These are phyloP conservation scores for Talaromyces funiculosus DNA, from an alignment of 2,329 filamentous ascomycete genomes.

Conservation along the genomic window DNA sequence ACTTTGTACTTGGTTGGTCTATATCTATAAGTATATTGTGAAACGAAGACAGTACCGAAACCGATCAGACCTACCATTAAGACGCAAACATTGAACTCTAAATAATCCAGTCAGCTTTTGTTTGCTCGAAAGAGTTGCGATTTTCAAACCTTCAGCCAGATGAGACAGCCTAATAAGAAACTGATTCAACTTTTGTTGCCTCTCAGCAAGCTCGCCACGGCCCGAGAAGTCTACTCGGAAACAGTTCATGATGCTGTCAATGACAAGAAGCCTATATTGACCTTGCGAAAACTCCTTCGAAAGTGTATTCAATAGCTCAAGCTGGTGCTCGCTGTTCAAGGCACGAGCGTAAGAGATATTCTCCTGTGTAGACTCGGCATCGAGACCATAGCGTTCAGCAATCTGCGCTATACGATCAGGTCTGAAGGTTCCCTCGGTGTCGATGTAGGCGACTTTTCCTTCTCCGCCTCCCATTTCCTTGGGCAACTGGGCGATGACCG, in stretches of 20 bases:
- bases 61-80: conserved; percentile 46
- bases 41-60: neutral
- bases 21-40: conserved; percentile 2
- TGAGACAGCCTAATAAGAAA: conserved; percentile 60
- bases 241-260: conserved; percentile 66
- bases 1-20: conserved; percentile 68
- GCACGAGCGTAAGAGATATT: conserved; percentile 63
- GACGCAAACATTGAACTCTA: conserved; percentile 63
- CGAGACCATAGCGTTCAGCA: conserved; percentile 59
- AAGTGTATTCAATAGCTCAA: conserved; percentile 58
- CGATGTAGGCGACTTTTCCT: conserved; percentile 65
- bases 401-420: conserved; percentile 64
- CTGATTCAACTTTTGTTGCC: conserved; percentile 62
- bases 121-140: neutral
- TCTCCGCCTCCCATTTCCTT: conserved; percentile 60
- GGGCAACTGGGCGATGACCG: conserved; percentile 54
- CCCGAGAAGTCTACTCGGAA: conserved; percentile 64
- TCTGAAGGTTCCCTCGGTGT: conserved; percentile 61
- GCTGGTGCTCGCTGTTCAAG: conserved; percentile 61
- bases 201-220: conserved; percentile 61
- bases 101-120: conserved; percentile 12
- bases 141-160: conserved; percentile 58
- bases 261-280: conserved; percentile 60
- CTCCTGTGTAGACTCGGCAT: conserved; percentile 55
- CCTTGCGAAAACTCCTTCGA: conserved; percentile 57